Percentiles rank a stretch among this genome's conserved stretches.
These are phyloP conservation scores for Tetratostichococcus sp. DNA, from an alignment of 139 green algal species.

Conservation along the genomic window DNA sequence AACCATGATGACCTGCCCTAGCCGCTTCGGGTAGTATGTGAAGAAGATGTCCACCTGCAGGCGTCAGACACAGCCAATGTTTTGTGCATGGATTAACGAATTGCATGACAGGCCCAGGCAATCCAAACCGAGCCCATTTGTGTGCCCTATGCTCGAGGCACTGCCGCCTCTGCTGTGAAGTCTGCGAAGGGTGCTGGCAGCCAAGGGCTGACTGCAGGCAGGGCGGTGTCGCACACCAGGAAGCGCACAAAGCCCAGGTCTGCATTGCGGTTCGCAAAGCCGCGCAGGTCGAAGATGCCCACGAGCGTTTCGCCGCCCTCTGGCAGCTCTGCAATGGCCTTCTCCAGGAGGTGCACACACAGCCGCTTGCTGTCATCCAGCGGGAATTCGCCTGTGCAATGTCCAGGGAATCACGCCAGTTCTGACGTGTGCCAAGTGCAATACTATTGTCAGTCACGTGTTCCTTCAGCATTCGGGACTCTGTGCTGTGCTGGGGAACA, in stretches of 20 bases:
- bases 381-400: constrained; percentile 64
- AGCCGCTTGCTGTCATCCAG: constrained; percentile 65
- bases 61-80: background rate
- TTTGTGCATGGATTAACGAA: background rate
- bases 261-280: constrained; percentile 75
- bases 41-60: constrained; percentile 87
- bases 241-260: constrained; percentile 87
- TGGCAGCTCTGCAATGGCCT: constrained; percentile 47
- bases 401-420: no score
- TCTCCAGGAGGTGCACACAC: constrained; percentile 65
- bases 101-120: background rate
- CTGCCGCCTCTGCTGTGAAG: no score
- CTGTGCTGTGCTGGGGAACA: background rate
- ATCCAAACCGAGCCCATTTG: no score
- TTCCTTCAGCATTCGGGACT: background rate
- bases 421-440: no score
- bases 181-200: no score
- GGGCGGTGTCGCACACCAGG: no score
- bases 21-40: constrained; percentile 85
- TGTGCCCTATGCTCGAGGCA: no score
- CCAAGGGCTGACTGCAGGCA: no score
- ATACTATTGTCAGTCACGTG: no score
- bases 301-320: constrained; percentile 73
- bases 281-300: constrained; percentile 89
- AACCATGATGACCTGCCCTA: constrained; percentile 89